These are phyloP conservation scores for Cordyceps javanica DNA, from an alignment of 2,329 filamentous ascomycete species.

Conservation along the genomic window DNA sequence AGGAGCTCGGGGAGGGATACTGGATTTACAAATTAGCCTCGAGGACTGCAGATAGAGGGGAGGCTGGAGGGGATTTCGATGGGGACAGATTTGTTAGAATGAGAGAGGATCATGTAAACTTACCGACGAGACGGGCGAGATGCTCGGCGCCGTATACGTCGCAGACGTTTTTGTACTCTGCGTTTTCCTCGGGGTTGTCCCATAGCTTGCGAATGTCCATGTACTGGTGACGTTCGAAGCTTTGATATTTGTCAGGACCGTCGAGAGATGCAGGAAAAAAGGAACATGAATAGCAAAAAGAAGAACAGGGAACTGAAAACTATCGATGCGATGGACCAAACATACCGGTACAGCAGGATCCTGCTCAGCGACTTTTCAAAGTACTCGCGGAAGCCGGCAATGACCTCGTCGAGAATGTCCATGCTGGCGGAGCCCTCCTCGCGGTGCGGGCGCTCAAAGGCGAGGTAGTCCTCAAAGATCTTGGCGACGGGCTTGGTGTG, in stretches of 20 bases:
- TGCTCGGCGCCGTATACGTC: slow-evolving; percentile 94
- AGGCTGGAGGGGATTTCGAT: background rate
- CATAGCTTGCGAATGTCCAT: slow-evolving; percentile 68
- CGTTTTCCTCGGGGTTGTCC: slow-evolving; percentile 54
- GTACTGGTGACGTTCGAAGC: slow-evolving; percentile 88
- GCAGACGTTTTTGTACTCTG: slow-evolving; percentile 63
- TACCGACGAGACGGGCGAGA: slow-evolving; percentile 81
- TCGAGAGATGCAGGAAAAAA: slow-evolving; percentile 15
- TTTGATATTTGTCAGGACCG: slow-evolving; percentile 24
- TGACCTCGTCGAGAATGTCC: slow-evolving; percentile 85
- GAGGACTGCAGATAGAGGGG: background rate
- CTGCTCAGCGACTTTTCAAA: slow-evolving; percentile 87
- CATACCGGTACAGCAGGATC: slow-evolving; percentile 74
- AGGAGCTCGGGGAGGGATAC: slow-evolving; percentile 89
- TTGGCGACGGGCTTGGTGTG: slow-evolving; percentile 66
- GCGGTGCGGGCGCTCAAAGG: slow-evolving; percentile 61
- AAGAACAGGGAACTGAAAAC: no score
- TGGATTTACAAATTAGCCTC: slow-evolving; percentile 29
- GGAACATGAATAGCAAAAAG: background rate
- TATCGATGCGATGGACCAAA: no score
- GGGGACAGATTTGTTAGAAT: no score
- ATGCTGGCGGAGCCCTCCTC: slow-evolving; percentile 61
- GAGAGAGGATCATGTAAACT: no score
- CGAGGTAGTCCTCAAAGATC: slow-evolving; percentile 76
- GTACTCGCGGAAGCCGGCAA: slow-evolving; percentile 82